Base-by-base conservation (phyloP, 1,284 basidiomycete genomes). In the Boletus sp. region DNA sequence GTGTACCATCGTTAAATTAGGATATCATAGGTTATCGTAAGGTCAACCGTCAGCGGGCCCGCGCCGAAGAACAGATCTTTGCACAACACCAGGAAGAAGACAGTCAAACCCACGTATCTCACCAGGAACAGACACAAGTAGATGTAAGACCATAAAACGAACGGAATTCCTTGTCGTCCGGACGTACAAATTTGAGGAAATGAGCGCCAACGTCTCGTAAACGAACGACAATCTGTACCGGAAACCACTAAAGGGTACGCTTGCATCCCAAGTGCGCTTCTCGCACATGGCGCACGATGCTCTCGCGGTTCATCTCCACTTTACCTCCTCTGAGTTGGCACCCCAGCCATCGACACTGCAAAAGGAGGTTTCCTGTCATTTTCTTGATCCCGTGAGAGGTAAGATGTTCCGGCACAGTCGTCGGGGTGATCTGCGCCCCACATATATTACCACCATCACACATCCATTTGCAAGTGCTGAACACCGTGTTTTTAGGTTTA, bases 251-350 rank as follows among this genome's bases (percentile, higher is more conserved):
- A 14, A 8, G 4, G 19, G n/a, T 27, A n/a, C 64, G 61, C 22
- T 17, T 61, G 17, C 12, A 35, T 8, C 47, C 4, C 10, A 68
- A 13, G 19, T 64, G 65, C 3, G 1, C 48, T 17, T 65, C 64
- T 0, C 51, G 43, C 0, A 61, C 8, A 7, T 64, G 62, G 0
- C 65, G 53, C 2, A 47, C 30, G 1, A 68, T 52, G 8, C 49
- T 50, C 34, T 62, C 53, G 1, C 64, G 59, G 0, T 62, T 64
- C 13, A 68, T 41, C 5, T 0, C 4, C 2, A 0, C 1, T 8
- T 23, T 50, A 20, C 8, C 23, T n/a, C 40, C 27, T 22, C 39
- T 46, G 17, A 46, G 26, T 13, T 43, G 33, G 33, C 59, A 61
- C 1, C 39, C 41, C 0, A 1, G 3, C 64, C 66, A 68, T 19